phyloP scores from a whole-genome alignment of 768 basidiomycete species.

The Coprinellus aureogranulatus region DNA sequence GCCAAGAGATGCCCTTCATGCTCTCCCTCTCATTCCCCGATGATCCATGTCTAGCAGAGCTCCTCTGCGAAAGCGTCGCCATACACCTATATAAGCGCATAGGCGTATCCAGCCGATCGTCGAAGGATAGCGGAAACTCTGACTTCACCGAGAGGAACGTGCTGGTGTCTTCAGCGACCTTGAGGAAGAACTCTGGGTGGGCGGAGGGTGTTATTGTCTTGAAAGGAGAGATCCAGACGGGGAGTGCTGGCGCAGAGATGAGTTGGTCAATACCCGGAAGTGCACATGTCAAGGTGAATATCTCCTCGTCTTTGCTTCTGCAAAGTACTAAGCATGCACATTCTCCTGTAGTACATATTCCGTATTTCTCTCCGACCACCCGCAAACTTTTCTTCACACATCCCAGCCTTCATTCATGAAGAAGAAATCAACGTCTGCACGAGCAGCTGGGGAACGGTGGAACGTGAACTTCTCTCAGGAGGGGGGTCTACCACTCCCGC shows the following conservation, averaged over 20 bases:
- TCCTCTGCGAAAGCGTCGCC: slow-evolving; percentile 31
- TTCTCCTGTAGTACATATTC: slow-evolving; percentile 34
- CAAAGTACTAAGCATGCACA: too few species aligned
- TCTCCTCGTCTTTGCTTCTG: background rate
- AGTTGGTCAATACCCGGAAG: slow-evolving; percentile 35
- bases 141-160: slow-evolving; percentile 23
- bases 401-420: slow-evolving; percentile 37
- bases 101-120: slow-evolving; percentile 21
- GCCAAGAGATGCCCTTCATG: slow-evolving; percentile 38
- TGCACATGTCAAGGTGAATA: slow-evolving; percentile 27
- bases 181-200: slow-evolving; percentile 27
- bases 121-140: background rate
- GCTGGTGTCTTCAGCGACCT: slow-evolving; percentile 18
- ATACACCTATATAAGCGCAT: slow-evolving; percentile 36
- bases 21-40: slow-evolving; percentile 33
- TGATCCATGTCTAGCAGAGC: slow-evolving; percentile 36
- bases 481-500: slow-evolving; percentile 41
- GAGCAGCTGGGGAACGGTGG: slow-evolving; percentile 37
- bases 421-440: slow-evolving; percentile 35
- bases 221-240: slow-evolving; percentile 34
- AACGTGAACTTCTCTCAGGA: slow-evolving; percentile 34
- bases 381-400: slow-evolving; percentile 21
- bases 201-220: slow-evolving; percentile 34
- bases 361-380: slow-evolving; percentile 33
- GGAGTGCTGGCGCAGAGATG: slow-evolving; percentile 32